Conservation (phyloP, 257 asterid species). For the Nicotiana tomentosiformis region DNA sequence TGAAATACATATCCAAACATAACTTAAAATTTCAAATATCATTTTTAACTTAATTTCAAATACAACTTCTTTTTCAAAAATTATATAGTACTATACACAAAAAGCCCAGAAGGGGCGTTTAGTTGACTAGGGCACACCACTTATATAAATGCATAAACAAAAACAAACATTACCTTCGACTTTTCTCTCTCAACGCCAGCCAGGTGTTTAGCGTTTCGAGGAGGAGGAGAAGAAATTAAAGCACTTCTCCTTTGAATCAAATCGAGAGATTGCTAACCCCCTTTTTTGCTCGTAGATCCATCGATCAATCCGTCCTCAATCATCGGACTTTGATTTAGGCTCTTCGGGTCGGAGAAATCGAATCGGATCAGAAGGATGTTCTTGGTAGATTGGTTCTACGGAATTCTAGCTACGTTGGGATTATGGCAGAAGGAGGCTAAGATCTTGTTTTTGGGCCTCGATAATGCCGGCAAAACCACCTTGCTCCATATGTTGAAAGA, state of each 20-base stretch:
- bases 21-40: too few species aligned
- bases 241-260: conserved; percentile 6
- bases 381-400: conserved; percentile 90
- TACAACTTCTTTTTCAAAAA: too few species aligned
- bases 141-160: neutral
- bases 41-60: too few species aligned
- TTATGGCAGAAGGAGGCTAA: conserved; percentile 97
- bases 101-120: neutral
- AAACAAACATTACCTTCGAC: neutral
- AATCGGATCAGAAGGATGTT: conserved; percentile 40
- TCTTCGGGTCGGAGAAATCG: conserved; percentile 15
- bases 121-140: neutral
- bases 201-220: conserved; percentile 8
- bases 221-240: neutral
- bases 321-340: neutral
- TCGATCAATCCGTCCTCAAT: neutral
- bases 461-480: conserved; percentile 94
- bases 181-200: neutral
- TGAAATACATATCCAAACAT: too few species aligned
- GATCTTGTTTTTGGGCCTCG: conserved; percentile 88
- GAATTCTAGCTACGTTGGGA: conserved; percentile 84
- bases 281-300: neutral
- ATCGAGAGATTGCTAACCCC: neutral
- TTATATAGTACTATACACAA: too few species aligned
- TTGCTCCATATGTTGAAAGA: conserved; percentile 92